Evolutionary conservation across 768 basidiomycete genomes (phyloP), one percentile per base, ranked within the genome.

Genomic region (Phlegmacium glaucopus): DNA sequence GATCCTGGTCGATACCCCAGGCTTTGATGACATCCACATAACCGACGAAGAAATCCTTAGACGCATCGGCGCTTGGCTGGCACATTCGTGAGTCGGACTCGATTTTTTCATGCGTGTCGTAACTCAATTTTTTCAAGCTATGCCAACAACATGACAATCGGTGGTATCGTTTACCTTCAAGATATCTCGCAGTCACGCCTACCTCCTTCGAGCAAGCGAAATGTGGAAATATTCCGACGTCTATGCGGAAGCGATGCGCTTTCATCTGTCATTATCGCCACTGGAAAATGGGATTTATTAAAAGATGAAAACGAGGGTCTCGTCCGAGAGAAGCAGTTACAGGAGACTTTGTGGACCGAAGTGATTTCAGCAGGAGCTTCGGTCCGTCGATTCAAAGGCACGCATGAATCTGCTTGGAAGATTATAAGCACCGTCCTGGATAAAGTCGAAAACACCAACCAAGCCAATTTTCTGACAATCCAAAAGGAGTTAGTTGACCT

Each of bases 251-350:
- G 71, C 25, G 63, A 57, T 42, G 65, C 65, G 2, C 64, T 76
- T 45, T 59, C 64, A 36, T 72, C 74, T 50, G 71, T 79, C 44
- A 64, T 76, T 44, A 68, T 79, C 45, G 67, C 65, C 32, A 79
- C 77, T 39, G 79, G 69, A 42, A 76, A 71, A 66, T 78, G 75
- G 75, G 67, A 66, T 9, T 61, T 64, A 43, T 67, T 71, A 30
- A 58, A 62, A 37, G 52, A 50, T 35, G 64, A 62, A 36, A 16
- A 60, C 32, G 70, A 68, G 5, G 60, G 55, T 29, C 52, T 46
- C n/a, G 67, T 76, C 11, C 74, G 78, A 52, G 47, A 43, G 0
- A 67, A 76, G 54, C 13, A 8, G 30, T 63, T 79, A 15, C 59
- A 60, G 22, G 64, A 64, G 38, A 64, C 61, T 29, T 75, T 71